A percentile compares a stretch with the other conserved stretches of the same genome.
phyloP scores from a whole-genome alignment of 306 rosid species.

The Ormosia emarginata region DNA sequence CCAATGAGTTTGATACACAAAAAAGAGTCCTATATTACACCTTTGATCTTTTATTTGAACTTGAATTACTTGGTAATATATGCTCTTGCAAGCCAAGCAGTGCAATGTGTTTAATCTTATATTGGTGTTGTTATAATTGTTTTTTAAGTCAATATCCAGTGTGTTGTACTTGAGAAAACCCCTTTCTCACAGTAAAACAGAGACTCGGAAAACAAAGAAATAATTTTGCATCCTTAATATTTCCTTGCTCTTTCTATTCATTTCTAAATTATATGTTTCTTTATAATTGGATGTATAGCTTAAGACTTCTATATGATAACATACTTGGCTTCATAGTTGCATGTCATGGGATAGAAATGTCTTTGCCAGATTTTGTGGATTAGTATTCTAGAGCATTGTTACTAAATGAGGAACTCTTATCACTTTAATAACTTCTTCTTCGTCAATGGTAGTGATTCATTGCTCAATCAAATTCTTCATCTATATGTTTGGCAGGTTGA shows the following conservation, averaged over 20 bases:
- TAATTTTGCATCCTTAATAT: background rate
- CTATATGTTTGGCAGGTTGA: conserved; percentile 50
- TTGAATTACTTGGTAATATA: background rate
- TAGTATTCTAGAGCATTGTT: background rate
- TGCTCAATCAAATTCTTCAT: conserved; percentile 10
- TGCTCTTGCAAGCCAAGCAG: background rate
- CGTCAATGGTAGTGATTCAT: background rate
- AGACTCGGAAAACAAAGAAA: background rate
- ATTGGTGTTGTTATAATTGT: background rate
- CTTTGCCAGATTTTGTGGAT: background rate
- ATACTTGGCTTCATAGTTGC: conserved; percentile 7
- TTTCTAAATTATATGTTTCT: background rate
- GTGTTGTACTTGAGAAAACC: background rate
- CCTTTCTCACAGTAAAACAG: background rate
- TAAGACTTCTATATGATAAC: background rate
- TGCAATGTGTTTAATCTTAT: background rate
- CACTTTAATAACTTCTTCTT: background rate
- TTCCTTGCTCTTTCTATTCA: background rate
- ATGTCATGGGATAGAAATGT: background rate
- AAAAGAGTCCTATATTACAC: background rate
- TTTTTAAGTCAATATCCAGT: background rate
- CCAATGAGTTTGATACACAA: background rate
- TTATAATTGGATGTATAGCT: background rate
- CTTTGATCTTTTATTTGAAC: conserved; percentile 19
- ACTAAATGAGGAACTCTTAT: background rate